Conservation (phyloP, 805 yeast genomes). For the Trichomonascus vanleenenianus region DNA sequence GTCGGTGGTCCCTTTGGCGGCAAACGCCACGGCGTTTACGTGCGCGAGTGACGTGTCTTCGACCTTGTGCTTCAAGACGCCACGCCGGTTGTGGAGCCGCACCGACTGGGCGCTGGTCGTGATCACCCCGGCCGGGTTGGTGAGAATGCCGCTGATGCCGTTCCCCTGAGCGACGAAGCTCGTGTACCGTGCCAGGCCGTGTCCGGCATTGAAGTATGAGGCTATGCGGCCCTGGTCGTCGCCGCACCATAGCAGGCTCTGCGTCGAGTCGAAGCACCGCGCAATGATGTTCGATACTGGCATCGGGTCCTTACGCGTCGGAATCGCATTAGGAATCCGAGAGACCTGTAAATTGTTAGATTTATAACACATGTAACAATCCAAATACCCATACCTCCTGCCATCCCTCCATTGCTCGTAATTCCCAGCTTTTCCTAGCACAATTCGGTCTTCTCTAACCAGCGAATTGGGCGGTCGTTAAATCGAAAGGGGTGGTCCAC, state of each 20-base stretch:
- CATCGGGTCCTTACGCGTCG: constrained; percentile 13
- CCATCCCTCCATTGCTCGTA: constrained; percentile 15
- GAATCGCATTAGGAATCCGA: constrained; percentile 16
- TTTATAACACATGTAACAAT: neutral
- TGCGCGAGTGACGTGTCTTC: constrained; percentile 22
- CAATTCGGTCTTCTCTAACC: too few relatives aligned
- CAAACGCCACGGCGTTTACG: constrained; percentile 22
- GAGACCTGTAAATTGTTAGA: too few relatives aligned
- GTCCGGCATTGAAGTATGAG: constrained; percentile 34
- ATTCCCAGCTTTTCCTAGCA: neutral
- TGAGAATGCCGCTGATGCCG: constrained; percentile 44
- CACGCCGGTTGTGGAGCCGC: constrained; percentile 49
- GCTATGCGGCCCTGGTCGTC: constrained; percentile 44
- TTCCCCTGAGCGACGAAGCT: constrained; percentile 45
- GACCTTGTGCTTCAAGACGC: constrained; percentile 36
- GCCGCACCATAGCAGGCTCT: constrained; percentile 81
- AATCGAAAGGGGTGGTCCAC: too few relatives aligned
- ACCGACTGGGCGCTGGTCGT: constrained; percentile 46
- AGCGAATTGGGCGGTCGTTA: too few relatives aligned
- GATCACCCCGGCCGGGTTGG: constrained; percentile 51
- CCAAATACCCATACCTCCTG: constrained; percentile 13
- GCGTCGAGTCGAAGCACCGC: constrained; percentile 56
- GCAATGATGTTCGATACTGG: constrained; percentile 16
- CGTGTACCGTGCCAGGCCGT: constrained; percentile 47
- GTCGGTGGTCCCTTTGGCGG: constrained; percentile 25